phyloP scores from a whole-genome alignment of 2,329 filamentous ascomycete genomes.

The Dactylonectria estremocensis region DNA sequence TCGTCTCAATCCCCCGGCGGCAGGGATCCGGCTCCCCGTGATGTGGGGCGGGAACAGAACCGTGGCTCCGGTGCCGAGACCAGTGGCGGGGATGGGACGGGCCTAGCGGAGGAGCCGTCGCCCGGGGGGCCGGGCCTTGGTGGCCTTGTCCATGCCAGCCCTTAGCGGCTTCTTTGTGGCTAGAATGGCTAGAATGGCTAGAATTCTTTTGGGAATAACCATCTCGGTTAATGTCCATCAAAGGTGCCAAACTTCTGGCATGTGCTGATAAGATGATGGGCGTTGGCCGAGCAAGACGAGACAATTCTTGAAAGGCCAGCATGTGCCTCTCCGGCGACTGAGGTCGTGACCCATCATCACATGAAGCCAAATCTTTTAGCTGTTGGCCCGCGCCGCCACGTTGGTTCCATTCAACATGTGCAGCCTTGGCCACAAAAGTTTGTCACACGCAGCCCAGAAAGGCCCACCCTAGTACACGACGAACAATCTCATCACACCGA shows the following conservation, averaged over 20 bases:
- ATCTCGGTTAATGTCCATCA: background rate
- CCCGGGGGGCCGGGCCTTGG: constrained; percentile 18
- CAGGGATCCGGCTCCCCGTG: constrained; percentile 44
- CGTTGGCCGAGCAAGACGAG: background rate
- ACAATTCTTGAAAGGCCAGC: background rate
- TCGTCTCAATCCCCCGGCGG: constrained; percentile 30
- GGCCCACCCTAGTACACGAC: too few species aligned
- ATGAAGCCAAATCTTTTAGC: background rate
- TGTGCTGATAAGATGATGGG: background rate
- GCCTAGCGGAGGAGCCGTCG: constrained; percentile 32
- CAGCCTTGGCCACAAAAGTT: too few species aligned
- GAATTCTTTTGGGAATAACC: constrained; percentile 8
- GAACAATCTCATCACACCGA: too few species aligned
- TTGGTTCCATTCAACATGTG: too few species aligned
- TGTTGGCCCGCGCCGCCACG: too few species aligned
- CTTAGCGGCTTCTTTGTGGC: constrained; percentile 2
- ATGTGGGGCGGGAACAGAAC: constrained; percentile 46
- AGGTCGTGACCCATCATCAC: background rate
- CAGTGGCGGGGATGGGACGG: constrained; percentile 40
- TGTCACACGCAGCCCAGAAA: too few species aligned
- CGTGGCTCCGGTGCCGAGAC: constrained; percentile 48
- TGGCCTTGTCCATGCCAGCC: constrained; percentile 9
- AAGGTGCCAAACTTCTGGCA: background rate
- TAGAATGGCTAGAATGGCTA: constrained; percentile 4
- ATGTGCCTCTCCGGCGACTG: background rate